A percentile compares a stretch with the other conserved stretches of the same genome.
Evolutionary conservation across 371 early-diverging fungal genomes (phyloP).

Genomic region (Mucor mucedo): DNA sequence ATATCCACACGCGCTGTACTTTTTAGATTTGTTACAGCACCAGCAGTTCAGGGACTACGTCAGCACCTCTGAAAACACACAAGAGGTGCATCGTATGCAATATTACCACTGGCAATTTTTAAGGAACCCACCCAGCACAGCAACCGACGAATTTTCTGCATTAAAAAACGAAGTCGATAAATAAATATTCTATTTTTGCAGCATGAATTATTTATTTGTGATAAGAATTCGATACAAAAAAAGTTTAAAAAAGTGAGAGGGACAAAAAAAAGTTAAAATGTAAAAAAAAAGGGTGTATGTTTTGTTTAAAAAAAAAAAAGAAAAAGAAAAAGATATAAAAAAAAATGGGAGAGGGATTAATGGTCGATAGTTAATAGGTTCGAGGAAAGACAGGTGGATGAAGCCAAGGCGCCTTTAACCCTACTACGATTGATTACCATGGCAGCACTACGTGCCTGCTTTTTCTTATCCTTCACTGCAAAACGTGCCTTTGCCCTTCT

Average conservation of each 20-base stretch:
- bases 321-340: constrained; percentile 1
- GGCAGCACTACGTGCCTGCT: constrained; percentile 22
- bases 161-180: constrained; percentile 16
- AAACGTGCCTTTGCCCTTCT: constrained; percentile 27
- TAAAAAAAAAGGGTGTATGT: constrained; percentile 1
- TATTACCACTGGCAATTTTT: constrained; percentile 86
- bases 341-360: constrained; percentile 2
- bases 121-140: constrained; percentile 44
- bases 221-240: constrained; percentile 7
- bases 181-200: constrained; percentile 3
- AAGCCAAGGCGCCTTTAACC: constrained; percentile 10
- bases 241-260: neutral
- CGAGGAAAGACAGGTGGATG: constrained; percentile 7
- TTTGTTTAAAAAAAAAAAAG: constrained; percentile 9
- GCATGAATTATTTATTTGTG: constrained; percentile 1
- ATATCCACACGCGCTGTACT: constrained; percentile 88
- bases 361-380: constrained; percentile 9
- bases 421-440: constrained; percentile 10
- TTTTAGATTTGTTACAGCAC: constrained; percentile 84
- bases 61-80: constrained; percentile 73
- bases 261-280: neutral
- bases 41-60: constrained; percentile 79
- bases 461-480: constrained; percentile 25
- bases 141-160: constrained; percentile 1
- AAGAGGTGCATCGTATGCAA: constrained; percentile 82